phyloP scores from a whole-genome alignment of 202 grass and related monocot genomes.

The Zizania palustris region DNA sequence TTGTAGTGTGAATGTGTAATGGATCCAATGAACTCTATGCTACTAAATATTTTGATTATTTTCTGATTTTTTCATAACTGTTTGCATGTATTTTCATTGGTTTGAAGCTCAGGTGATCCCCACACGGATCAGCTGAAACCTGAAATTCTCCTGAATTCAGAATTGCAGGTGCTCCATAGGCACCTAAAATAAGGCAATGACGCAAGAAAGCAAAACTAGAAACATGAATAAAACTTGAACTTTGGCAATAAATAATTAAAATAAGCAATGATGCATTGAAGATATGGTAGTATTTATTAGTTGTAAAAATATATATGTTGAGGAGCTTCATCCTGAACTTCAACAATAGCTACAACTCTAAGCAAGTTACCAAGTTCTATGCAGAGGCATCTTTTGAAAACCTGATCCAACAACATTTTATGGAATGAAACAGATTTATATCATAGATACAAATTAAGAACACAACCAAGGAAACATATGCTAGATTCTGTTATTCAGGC shows the following conservation, averaged over 20 bases:
- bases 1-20: neutral
- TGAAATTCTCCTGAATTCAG: neutral
- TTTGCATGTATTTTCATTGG: neutral
- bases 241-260: constrained; percentile 20
- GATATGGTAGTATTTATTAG: constrained; percentile 7
- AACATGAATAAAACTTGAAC: neutral
- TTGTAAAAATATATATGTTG: neutral
- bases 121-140: neutral
- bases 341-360: neutral
- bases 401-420: neutral
- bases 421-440: neutral
- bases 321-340: neutral
- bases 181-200: neutral
- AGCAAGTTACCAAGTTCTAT: constrained; percentile 8
- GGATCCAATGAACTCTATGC: neutral
- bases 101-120: neutral
- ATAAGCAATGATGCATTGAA: neutral
- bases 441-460: neutral
- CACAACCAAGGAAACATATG: neutral
- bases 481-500: neutral
- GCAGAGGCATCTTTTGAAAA: neutral
- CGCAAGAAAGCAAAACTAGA: neutral
- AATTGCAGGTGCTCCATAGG: neutral
- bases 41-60: neutral
- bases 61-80: neutral